Percentiles rank a stretch among this genome's conserved stretches.
Conservation (phyloP, 805 yeast genomes). For the Teunomyces tritomae region DNA sequence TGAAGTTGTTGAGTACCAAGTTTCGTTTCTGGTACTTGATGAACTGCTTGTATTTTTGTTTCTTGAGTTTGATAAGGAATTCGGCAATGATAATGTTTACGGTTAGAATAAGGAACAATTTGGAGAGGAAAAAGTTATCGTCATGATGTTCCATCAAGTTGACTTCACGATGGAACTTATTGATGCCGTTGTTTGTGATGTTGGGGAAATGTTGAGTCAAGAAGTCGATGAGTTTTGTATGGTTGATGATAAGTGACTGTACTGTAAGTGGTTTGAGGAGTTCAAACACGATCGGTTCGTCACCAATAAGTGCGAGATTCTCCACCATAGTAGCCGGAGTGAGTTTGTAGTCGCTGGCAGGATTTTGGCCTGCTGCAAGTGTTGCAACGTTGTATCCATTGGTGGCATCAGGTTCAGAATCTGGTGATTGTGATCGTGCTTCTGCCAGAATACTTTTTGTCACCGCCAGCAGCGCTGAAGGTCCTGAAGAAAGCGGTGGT, state of each 20-base stretch:
- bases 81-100: conserved; percentile 27
- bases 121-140: conserved; percentile 28
- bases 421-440: not conserved
- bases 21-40: conserved; percentile 16
- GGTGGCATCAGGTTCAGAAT: not conserved
- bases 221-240: conserved; percentile 22
- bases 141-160: conserved; percentile 20
- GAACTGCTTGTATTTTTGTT: conserved; percentile 21
- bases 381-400: not conserved
- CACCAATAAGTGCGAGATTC: conserved; percentile 20
- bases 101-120: conserved; percentile 23
- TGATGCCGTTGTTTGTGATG: not conserved
- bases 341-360: conserved; percentile 9
- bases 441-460: not conserved
- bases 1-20: conserved; percentile 16
- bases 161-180: conserved; percentile 9
- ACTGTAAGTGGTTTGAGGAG: conserved; percentile 29
- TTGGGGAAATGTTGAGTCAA: conserved; percentile 14
- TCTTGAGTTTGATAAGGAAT: conserved; percentile 27
- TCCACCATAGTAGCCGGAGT: conserved; percentile 24
- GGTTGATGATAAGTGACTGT: conserved; percentile 21
- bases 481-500: too few species aligned
- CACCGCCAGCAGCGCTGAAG: not conserved
- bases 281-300: conserved; percentile 26
- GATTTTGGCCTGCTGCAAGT: not conserved